A percentile compares a stretch with the other conserved stretches of the same genome.
These are phyloP conservation scores for Pythium aristosporum DNA, from an alignment of 352 stramenopile species.

Conservation along the genomic window DNA sequence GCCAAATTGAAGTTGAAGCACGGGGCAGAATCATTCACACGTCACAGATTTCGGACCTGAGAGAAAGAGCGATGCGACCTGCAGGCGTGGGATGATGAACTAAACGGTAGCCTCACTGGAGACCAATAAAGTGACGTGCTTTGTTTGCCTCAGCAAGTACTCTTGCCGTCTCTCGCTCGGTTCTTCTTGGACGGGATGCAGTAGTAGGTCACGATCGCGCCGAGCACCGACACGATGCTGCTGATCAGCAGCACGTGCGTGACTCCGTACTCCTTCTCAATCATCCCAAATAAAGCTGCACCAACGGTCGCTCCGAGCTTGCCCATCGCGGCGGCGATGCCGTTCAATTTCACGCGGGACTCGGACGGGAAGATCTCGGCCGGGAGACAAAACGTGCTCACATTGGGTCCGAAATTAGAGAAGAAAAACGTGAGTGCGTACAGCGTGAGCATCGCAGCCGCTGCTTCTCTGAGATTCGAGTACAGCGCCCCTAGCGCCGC, in stretches of 20 bases:
- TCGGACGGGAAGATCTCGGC: slow-evolving; percentile 75
- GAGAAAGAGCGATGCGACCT: too few species aligned
- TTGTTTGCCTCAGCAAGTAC: too few species aligned
- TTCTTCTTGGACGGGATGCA: slow-evolving; percentile 62
- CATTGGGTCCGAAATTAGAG: slow-evolving; percentile 87
- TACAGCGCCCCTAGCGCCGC: slow-evolving; percentile 55
- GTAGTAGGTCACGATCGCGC: slow-evolving; percentile 56
- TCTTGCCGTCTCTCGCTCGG: slow-evolving; percentile 7
- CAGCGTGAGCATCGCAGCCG: slow-evolving; percentile 52
- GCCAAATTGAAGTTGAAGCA: not conserved
- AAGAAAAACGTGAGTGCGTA: slow-evolving; percentile 88
- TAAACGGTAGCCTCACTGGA: not conserved
- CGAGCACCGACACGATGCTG: slow-evolving; percentile 54
- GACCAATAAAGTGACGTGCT: not conserved
- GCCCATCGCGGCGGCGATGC: slow-evolving; percentile 71
- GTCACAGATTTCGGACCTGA: not conserved
- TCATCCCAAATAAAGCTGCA: slow-evolving; percentile 58
- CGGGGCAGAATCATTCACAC: not conserved
- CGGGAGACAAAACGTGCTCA: slow-evolving; percentile 83
- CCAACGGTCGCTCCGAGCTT: slow-evolving; percentile 68
- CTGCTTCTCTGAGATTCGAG: slow-evolving; percentile 39
- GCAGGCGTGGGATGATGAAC: not conserved
- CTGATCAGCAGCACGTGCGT: slow-evolving; percentile 58
- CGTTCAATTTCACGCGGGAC: slow-evolving; percentile 78
- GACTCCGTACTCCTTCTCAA: slow-evolving; percentile 61